These are phyloP conservation scores for Epichloe festucae DNA, from an alignment of 2,329 filamentous ascomycete species.

Conservation along the genomic window DNA sequence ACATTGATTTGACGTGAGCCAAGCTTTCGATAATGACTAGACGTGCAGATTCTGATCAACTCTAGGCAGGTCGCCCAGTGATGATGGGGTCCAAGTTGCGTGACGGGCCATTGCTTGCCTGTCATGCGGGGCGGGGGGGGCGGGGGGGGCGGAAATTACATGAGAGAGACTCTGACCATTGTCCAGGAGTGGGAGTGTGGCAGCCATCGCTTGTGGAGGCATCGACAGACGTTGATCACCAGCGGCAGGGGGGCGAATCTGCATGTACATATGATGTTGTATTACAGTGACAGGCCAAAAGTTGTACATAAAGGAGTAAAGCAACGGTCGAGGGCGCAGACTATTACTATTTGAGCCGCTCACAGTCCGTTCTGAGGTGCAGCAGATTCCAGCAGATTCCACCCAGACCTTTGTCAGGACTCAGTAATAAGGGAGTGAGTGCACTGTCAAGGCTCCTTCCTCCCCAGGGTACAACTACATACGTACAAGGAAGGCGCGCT, in stretches of 20 bases:
- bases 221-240: slow-evolving; percentile 1
- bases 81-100: background rate
- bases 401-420: too few species aligned
- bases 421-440: background rate
- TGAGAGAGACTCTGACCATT: too few species aligned
- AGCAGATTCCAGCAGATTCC: too few species aligned
- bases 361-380: too few species aligned
- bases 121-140: too few species aligned
- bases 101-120: background rate
- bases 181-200: background rate
- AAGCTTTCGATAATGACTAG: background rate
- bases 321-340: too few species aligned
- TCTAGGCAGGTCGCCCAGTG: background rate
- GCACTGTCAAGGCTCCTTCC: background rate
- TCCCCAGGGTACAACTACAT: background rate
- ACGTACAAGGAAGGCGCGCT: background rate
- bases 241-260: background rate
- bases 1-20: background rate
- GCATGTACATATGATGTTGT: too few species aligned
- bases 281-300: too few species aligned
- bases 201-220: background rate
- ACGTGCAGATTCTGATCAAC: background rate
- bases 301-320: too few species aligned
- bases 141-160: too few species aligned
- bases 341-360: too few species aligned